These are phyloP conservation scores for Sanghuangporus sanghuang DNA, from an alignment of 1,284 basidiomycete genomes.

Conservation along the genomic window DNA sequence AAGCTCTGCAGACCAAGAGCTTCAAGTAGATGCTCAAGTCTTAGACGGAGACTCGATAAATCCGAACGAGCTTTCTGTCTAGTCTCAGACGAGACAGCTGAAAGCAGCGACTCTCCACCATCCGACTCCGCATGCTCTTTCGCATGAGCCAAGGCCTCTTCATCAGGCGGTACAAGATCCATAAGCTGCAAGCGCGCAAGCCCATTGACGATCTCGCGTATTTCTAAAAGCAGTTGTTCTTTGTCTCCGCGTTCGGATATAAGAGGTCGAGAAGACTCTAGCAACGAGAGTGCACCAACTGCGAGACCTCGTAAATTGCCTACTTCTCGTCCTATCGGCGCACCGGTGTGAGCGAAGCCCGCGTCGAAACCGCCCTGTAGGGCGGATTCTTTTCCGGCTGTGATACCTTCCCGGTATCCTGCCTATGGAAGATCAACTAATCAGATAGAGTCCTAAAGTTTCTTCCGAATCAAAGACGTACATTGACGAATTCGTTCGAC, in stretches of 20 bases:
- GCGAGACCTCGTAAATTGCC: slow-evolving; percentile 66
- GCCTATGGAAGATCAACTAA: slow-evolving; percentile 39
- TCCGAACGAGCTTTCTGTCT: slow-evolving; percentile 24
- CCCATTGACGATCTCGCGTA: slow-evolving; percentile 44
- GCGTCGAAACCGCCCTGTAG: slow-evolving; percentile 80
- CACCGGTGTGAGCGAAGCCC: slow-evolving; percentile 69
- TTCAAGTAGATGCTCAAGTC: neutral
- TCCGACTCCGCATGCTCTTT: slow-evolving; percentile 44
- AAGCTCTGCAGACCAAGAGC: neutral
- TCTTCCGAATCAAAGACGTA: neutral
- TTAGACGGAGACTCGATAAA: neutral
- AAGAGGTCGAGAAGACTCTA: slow-evolving; percentile 23
- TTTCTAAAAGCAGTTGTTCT: slow-evolving; percentile 30
- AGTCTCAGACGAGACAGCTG: slow-evolving; percentile 20
- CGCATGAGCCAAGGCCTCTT: slow-evolving; percentile 69
- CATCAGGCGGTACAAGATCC: slow-evolving; percentile 64
- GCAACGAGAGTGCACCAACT: slow-evolving; percentile 52
- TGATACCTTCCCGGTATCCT: slow-evolving; percentile 86
- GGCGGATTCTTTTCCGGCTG: slow-evolving; percentile 74
- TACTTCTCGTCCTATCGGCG: slow-evolving; percentile 66
- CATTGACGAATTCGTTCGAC: slow-evolving; percentile 14
- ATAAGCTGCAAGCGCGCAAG: slow-evolving; percentile 56
- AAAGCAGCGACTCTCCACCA: slow-evolving; percentile 28
- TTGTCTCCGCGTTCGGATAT: neutral
- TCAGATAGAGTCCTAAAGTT: neutral